Percentiles rank a stretch among this genome's conserved stretches.
Evolutionary conservation across 768 basidiomycete genomes (phyloP).

Genomic region (Omphalotus guepiniiformis): DNA sequence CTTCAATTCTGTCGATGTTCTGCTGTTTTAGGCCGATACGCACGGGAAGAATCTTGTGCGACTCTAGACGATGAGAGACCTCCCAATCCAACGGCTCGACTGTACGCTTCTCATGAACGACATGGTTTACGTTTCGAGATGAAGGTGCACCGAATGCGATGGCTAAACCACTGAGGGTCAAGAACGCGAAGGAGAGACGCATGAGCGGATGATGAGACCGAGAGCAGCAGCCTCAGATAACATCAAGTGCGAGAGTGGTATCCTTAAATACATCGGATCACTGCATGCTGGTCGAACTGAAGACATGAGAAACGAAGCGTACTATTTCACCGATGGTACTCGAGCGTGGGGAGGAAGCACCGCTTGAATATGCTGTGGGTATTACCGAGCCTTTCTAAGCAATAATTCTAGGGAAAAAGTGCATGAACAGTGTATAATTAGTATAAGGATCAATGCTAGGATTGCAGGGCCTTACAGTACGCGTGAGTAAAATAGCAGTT

Average conservation of each 20-base stretch:
- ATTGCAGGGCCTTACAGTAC: no score
- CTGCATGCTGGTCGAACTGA: no score
- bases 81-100: conserved; percentile 29
- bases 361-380: no score
- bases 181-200: not conserved
- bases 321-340: no score
- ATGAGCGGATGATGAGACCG: not conserved
- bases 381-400: no score
- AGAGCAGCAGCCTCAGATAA: not conserved
- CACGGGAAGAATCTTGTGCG: conserved; percentile 33
- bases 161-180: not conserved
- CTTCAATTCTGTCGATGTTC: conserved; percentile 36
- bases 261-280: conserved; percentile 1
- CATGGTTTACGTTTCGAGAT: conserved; percentile 10
- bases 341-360: no score
- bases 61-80: conserved; percentile 22
- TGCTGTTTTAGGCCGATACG: conserved; percentile 42
- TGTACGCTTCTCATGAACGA: conserved; percentile 36
- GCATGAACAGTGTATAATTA: no score
- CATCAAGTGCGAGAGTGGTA: not conserved
- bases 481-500: no score
- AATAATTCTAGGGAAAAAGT: no score
- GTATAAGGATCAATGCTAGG: no score
- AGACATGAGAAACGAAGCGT: no score
- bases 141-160: not conserved